Evolutionary conservation across 345 rosid species (phyloP).

Genomic region (Brassica nigra): DNA sequence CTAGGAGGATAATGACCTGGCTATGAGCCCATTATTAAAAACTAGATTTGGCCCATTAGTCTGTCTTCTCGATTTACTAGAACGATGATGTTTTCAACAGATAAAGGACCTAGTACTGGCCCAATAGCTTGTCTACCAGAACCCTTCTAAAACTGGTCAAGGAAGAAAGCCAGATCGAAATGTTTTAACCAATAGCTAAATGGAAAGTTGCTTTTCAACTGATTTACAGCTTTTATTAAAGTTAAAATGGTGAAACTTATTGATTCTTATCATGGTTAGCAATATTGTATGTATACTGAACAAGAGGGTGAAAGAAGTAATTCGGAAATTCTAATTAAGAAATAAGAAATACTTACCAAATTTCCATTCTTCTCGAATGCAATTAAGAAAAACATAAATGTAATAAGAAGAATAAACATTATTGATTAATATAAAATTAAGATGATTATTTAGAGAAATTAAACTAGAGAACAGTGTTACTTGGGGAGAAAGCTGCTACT

Average conservation of each 20-base stretch:
- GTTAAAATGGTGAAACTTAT: background rate
- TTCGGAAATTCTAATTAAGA: background rate
- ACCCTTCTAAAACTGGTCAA: background rate
- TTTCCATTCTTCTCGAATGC: background rate
- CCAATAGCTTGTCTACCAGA: background rate
- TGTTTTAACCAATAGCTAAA: background rate
- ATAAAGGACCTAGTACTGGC: background rate
- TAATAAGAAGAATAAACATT: background rate
- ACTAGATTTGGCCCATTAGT: constrained; percentile 19
- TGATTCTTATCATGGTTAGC: background rate
- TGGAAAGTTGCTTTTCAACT: background rate
- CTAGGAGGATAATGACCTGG: background rate
- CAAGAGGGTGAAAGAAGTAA: background rate
- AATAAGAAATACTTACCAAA: background rate
- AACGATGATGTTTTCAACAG: background rate
- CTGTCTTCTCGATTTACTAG: background rate
- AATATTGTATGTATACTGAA: background rate
- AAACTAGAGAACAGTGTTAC: background rate
- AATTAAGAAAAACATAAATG: background rate
- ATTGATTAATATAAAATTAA: background rate
- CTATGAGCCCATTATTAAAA: background rate
- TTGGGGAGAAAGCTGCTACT: constrained; percentile 39
- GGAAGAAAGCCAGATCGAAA: background rate
- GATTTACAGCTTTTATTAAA: background rate
- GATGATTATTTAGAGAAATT: background rate